These are phyloP conservation scores for Saksenaea vasiformis DNA, from an alignment of 371 early-diverging fungal genomes.

Conservation along the genomic window DNA sequence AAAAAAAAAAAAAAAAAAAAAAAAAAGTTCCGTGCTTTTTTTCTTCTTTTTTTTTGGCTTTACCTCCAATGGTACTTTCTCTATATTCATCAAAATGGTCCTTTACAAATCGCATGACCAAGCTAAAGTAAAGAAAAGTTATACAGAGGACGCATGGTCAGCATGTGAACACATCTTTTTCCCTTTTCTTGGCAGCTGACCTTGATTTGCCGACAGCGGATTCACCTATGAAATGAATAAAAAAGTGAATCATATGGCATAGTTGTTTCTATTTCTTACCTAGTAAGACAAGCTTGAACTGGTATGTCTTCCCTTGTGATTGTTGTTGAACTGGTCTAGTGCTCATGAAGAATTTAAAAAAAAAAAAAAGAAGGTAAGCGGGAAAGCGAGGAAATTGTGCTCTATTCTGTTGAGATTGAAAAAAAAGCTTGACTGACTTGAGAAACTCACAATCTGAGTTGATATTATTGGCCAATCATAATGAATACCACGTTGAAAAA, in stretches of 20 bases:
- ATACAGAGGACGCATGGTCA: neutral
- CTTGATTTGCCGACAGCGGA: conserved; percentile 91
- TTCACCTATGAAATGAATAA: conserved; percentile 62
- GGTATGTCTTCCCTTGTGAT: conserved; percentile 61
- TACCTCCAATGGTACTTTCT: conserved; percentile 98
- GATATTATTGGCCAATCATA: neutral
- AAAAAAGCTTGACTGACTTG: neutral
- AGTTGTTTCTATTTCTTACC: conserved; percentile 56
- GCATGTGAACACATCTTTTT: neutral
- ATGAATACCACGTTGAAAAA: too few relatives aligned
- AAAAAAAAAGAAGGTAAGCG: neutral
- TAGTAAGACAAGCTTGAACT: conserved; percentile 81
- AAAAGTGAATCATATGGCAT: too few relatives aligned
- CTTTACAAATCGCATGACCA: conserved; percentile 95
- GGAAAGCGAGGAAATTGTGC: neutral
- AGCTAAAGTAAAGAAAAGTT: conserved; percentile 43
- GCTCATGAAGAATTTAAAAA: conserved; percentile 25
- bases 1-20: too few relatives aligned
- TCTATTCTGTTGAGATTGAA: neutral
- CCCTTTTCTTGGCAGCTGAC: conserved; percentile 34
- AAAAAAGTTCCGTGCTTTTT: conserved; percentile 1
- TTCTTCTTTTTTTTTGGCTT: conserved; percentile 13
- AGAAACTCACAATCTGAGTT: neutral
- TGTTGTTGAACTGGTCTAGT: conserved; percentile 36
- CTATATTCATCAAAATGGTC: conserved; percentile 97